phyloP scores from a whole-genome alignment of 2,329 filamentous ascomycete species.

The Stenocarpella maydis region DNA sequence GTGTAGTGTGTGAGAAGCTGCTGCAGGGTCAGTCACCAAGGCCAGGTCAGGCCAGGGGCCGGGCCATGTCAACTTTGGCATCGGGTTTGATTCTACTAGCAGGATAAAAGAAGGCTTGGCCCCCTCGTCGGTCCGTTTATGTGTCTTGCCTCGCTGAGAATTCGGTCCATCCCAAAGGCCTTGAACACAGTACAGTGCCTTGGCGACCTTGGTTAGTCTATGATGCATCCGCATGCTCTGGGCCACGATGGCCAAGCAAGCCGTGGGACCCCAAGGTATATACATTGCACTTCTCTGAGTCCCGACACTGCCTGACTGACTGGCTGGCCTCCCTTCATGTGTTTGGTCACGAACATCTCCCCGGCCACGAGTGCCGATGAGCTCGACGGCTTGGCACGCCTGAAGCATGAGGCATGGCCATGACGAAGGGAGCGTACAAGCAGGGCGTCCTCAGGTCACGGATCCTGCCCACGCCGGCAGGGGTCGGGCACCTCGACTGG shows the following conservation, averaged over 20 bases:
- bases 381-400: conserved; percentile 20
- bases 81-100: conserved; percentile 18
- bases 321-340: neutral
- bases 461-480: conserved; percentile 1
- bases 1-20: neutral
- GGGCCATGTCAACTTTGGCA: conserved; percentile 13
- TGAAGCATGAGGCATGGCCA: conserved; percentile 16
- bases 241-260: conserved; percentile 1
- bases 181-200: neutral
- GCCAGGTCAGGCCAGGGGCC: conserved; percentile 14
- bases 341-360: conserved; percentile 2
- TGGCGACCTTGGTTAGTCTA: neutral
- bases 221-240: conserved; percentile 19
- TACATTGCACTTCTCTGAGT: neutral
- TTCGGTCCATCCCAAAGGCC: conserved; percentile 15
- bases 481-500: conserved; percentile 12
- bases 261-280: neutral
- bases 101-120: conserved; percentile 21
- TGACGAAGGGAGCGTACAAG: conserved; percentile 1
- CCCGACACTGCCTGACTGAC: neutral
- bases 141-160: conserved; percentile 10
- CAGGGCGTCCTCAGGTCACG: conserved; percentile 15
- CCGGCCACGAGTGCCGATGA: conserved; percentile 2
- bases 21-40: too few relatives aligned
- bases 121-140: neutral